Evolutionary conservation across 441 rosid species (phyloP).

Genomic region (Pelargonium myrrhifolium): DNA sequence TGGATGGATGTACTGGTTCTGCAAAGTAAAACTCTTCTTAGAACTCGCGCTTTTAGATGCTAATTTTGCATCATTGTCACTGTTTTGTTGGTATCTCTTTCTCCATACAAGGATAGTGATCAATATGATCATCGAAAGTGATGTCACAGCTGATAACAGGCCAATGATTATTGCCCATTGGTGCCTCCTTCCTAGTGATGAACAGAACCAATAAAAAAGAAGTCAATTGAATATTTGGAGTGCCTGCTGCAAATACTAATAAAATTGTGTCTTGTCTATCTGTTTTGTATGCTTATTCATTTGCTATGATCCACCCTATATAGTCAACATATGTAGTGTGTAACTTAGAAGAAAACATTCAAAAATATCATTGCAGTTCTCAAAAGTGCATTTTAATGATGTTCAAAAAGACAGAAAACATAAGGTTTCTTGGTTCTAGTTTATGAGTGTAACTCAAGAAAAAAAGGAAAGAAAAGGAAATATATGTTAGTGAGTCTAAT

Average conservation of each 20-base stretch:
- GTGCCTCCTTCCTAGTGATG: conserved; percentile 20
- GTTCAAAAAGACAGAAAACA: no score
- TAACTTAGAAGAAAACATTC: no score
- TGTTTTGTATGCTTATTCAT: background rate
- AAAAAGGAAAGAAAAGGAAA: background rate
- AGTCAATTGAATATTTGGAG: no score
- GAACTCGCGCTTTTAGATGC: conserved; percentile 33
- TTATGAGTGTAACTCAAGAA: no score
- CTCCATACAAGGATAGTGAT: conserved; percentile 23
- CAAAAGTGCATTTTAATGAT: no score
- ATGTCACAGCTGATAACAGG: conserved; percentile 27
- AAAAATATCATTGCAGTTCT: no score
- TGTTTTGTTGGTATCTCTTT: conserved; percentile 13
- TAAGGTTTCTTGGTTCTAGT: no score
- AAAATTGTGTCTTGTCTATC: background rate
- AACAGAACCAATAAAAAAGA: background rate
- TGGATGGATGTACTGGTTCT: conserved; percentile 19
- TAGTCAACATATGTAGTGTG: no score
- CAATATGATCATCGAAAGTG: conserved; percentile 23
- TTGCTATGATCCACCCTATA: no score
- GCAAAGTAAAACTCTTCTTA: conserved; percentile 28
- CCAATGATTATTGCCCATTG: conserved; percentile 31
- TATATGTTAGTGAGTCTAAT: no score
- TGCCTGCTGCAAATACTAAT: background rate
- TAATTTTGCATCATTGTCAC: conserved; percentile 23